Base-by-base conservation (phyloP, 768 basidiomycete genomes). In the Rhodocollybia butyracea region DNA sequence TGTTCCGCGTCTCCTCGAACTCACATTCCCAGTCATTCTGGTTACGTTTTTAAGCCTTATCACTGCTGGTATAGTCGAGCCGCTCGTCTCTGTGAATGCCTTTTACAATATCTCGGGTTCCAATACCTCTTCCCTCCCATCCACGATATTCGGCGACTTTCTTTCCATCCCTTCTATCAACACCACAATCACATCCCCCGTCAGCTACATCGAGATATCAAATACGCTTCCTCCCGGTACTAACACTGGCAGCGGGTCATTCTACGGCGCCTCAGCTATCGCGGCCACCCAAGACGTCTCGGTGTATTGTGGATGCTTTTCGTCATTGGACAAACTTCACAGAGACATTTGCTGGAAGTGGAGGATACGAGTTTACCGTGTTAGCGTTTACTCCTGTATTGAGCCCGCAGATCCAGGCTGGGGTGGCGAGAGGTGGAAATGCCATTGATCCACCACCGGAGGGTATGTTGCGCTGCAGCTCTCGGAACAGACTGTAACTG, bases 341-440 rank as follows among this genome's bases (percentile, higher is more conserved):
- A 1, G 29, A 46, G 21, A 54, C 61, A 0, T 66, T 69, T 54
- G 51, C 51, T 31, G 61, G 63, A 7, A 31, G 29, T 8, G 5
- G 26, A 10, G 59, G 68, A 5, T 46, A 73, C 26, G 65, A 58
- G 31, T 62, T 53, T 5, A 67, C 68, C 1, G 64, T 69, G 0
- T 60, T 76, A 12, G 70, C 71, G 0, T 72, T 75, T 56, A 75
- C 75, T 2, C 72, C 75, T 0, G 68, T 77, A 10, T 64, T 63
- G 3, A 48, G 68, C 19, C 64, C 67, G 3, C 72, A 75, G 48
- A 71, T 75, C 30, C 54, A 63, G n/a, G 67, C 64, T 7, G 72
- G 73, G 5, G 58, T 63, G 19, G 63, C 58, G 4, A 69, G 61
- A 29, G 76, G 74, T 13, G 70, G 73, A 5, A 76, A 74, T 48